Conservation (phyloP, 2,329 filamentous ascomycete species). For the Claviceps purpurea region DNA sequence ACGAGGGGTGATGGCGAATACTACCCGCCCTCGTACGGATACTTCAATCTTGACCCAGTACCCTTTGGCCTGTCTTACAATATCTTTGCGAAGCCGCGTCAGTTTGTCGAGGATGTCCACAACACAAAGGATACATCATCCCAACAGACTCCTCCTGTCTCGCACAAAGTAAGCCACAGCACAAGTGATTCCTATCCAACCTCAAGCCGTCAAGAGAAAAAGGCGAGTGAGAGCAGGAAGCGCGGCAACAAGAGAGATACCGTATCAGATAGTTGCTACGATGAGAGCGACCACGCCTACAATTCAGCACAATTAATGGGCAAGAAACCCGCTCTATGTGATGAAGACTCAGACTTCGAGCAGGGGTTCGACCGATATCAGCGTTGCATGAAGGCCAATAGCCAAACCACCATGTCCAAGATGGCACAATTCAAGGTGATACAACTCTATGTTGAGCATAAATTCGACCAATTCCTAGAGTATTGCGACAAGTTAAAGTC, state of each 20-base stretch:
- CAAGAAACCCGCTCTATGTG: slow-evolving; percentile 34
- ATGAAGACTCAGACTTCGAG: slow-evolving; percentile 25
- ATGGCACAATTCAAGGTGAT: slow-evolving; percentile 10
- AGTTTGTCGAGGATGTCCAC: slow-evolving; percentile 22
- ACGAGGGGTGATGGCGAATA: slow-evolving; percentile 33
- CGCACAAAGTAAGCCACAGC: slow-evolving; percentile 4
- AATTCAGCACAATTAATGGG: slow-evolving; percentile 38
- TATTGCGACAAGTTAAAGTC: slow-evolving; percentile 28
- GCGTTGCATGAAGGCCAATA: too few relatives aligned
- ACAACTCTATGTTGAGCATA: slow-evolving; percentile 21
- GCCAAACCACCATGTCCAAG: too few relatives aligned
- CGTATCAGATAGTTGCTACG: slow-evolving; percentile 37
- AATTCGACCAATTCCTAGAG: slow-evolving; percentile 30
- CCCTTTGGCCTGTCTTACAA: slow-evolving; percentile 50
- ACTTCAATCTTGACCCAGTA: slow-evolving; percentile 50
- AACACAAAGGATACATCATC: slow-evolving; percentile 36
- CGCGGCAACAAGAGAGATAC: slow-evolving; percentile 24
- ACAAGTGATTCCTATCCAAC: not conserved
- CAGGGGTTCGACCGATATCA: too few relatives aligned
- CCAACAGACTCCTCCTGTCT: slow-evolving; percentile 31
- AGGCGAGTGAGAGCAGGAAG: slow-evolving; percentile 6
- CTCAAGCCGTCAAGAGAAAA: not conserved
- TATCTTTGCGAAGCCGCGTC: slow-evolving; percentile 38
- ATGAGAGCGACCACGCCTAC: slow-evolving; percentile 35
- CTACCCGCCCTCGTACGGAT: slow-evolving; percentile 36